Base-by-base conservation (phyloP, 306 rosid genomes). In the Geum urbanum region DNA sequence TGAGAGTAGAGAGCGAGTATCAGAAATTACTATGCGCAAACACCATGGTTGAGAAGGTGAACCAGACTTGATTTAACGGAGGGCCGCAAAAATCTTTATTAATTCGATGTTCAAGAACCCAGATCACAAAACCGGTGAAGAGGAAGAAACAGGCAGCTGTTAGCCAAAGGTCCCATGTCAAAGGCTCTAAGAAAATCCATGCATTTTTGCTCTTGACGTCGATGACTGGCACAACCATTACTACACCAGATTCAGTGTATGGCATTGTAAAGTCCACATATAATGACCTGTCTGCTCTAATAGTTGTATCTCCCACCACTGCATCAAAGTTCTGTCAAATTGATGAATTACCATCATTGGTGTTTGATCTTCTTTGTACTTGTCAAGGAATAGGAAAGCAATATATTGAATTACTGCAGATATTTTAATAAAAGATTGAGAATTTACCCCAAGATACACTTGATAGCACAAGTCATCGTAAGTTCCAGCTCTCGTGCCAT, bases 361-460 rank as follows among this genome's bases (percentile, higher is more conserved):
- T n/a, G n/a, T n/a, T n/a, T n/a, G n/a, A n/a, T n/a, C 39, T 16
- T 20, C 2, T 0, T 45, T 45, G 10, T 45, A 8, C 12, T 13
- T 45, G 49, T 7, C 13, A 45, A 13, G 49, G 49, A 45, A 45
- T 45, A 4, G n/a, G n/a, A n/a, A n/a, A n/a, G n/a, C n/a, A n/a
- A n/a, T n/a, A n/a, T n/a, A n/a, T n/a, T n/a, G n/a, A n/a, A n/a
- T n/a, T n/a, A n/a, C n/a, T n/a, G n/a, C n/a, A n/a, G n/a, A n/a
- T n/a, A n/a, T n/a, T n/a, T n/a, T n/a, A n/a, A n/a, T n/a, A n/a
- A n/a, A n/a, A n/a, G n/a, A n/a, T n/a, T n/a, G n/a, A n/a, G n/a
- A n/a, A n/a, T 7, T 45, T 67, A 90, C 94, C 96, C 78, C 81
- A 16, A 45, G 22, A 60, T 6, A 64, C 2, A 90, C 88, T 77